Percentiles rank a stretch among this genome's conserved stretches.
phyloP scores from a whole-genome alignment of 2,329 filamentous ascomycete genomes.

The Sclerotinia borealis region DNA sequence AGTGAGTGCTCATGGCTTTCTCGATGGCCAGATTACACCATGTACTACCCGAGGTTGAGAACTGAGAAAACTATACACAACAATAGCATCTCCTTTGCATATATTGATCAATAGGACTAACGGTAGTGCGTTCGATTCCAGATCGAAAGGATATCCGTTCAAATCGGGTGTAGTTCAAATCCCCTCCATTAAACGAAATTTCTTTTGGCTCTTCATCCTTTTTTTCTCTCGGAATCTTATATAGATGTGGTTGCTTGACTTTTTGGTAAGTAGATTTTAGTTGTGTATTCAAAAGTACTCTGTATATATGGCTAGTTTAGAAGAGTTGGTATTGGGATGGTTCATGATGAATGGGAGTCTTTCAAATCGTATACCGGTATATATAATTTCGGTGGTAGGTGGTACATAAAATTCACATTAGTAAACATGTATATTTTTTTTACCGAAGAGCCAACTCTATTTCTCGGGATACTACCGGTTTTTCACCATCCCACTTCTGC shows the following conservation, averaged over 20 bases:
- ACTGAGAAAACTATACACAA: background rate
- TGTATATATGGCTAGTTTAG: background rate
- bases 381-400: no score
- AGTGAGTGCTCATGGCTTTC: background rate
- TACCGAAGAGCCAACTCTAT: no score
- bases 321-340: background rate
- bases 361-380: no score
- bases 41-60: background rate
- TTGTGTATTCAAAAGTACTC: no score
- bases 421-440: no score
- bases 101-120: constrained; percentile 11
- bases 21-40: constrained; percentile 1
- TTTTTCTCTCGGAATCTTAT: no score
- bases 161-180: constrained; percentile 28
- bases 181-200: constrained; percentile 2
- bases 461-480: no score
- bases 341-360: background rate
- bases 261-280: background rate
- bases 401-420: no score
- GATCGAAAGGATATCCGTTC: constrained; percentile 31
- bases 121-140: constrained; percentile 28
- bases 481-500: no score
- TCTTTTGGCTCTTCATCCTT: background rate
- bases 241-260: background rate
- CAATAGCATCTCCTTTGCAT: accelerated